These are phyloP conservation scores for Adiantum capillusveneris DNA, from an alignment of 75 land plant genomes.

Conservation along the genomic window DNA sequence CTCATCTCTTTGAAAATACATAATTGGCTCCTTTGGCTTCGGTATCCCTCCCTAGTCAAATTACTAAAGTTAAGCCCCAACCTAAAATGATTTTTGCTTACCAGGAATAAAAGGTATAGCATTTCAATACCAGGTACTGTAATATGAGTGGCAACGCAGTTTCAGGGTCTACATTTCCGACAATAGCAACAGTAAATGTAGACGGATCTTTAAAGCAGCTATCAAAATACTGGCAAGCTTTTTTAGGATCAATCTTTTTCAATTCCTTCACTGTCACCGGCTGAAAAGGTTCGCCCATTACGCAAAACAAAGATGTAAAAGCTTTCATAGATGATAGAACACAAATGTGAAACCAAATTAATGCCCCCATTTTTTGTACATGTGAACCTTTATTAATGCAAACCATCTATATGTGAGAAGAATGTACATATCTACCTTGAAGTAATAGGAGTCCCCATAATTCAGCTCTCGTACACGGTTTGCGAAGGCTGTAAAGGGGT, in stretches of 20 bases:
- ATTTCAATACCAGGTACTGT: slow-evolving; percentile 60
- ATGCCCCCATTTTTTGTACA: too few relatives aligned
- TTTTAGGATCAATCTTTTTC: slow-evolving; percentile 68
- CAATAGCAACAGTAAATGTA: slow-evolving; percentile 74
- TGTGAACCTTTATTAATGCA: too few relatives aligned
- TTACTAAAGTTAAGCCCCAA: background rate
- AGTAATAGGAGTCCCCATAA: slow-evolving; percentile 94
- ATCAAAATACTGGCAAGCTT: slow-evolving; percentile 83
- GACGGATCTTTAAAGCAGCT: slow-evolving; percentile 94
- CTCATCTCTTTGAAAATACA: slow-evolving; percentile 78
- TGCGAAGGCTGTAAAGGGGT: slow-evolving; percentile 91
- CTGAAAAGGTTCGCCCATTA: slow-evolving; percentile 42
- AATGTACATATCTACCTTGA: slow-evolving; percentile 62
- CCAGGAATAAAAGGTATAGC: background rate
- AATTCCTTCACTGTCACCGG: slow-evolving; percentile 75
- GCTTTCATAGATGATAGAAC: too few relatives aligned
- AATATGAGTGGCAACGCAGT: slow-evolving; percentile 62
- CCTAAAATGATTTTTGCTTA: background rate
- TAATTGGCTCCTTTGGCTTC: slow-evolving; percentile 51
- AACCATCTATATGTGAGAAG: too few relatives aligned
- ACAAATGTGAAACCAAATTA: too few relatives aligned
- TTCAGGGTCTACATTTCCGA: slow-evolving; percentile 75
- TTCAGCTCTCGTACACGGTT: slow-evolving; percentile 92
- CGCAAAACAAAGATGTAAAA: background rate
- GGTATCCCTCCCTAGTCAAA: slow-evolving; percentile 82